Percentiles rank a stretch among this genome's conserved stretches.
Evolutionary conservation across 768 basidiomycete genomes (phyloP).

Genomic region (Floccularia luteovirens): DNA sequence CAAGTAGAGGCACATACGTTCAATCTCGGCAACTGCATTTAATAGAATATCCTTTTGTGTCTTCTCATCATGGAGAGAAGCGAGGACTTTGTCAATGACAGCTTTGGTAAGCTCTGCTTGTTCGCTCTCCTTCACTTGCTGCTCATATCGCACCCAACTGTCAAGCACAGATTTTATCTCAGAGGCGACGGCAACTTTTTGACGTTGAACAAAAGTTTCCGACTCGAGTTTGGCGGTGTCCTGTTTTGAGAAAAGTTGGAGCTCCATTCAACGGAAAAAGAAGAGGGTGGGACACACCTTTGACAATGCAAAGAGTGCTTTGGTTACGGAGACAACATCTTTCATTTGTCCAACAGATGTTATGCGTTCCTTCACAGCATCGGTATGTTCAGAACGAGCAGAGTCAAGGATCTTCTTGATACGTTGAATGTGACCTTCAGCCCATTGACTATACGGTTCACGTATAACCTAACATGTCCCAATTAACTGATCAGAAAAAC

Average conservation of each 20-base stretch:
- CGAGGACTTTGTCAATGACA: constrained; percentile 85
- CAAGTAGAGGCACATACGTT: constrained; percentile 57
- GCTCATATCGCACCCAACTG: constrained; percentile 97
- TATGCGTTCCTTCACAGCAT: constrained; percentile 91
- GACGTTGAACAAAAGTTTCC: constrained; percentile 83
- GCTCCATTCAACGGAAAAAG: background rate
- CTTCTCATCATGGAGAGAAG: constrained; percentile 80
- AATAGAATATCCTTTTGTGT: constrained; percentile 77
- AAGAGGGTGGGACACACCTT: constrained; percentile 45
- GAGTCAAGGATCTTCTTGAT: constrained; percentile 76
- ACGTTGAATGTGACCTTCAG: constrained; percentile 77
- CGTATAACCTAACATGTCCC: constrained; percentile 48
- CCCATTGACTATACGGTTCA: constrained; percentile 91
- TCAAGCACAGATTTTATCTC: constrained; percentile 95
- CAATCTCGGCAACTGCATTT: constrained; percentile 81
- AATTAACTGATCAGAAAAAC: constrained; percentile 5
- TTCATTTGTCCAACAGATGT: constrained; percentile 88
- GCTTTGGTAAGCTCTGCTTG: constrained; percentile 85
- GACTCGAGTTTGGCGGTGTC: constrained; percentile 90
- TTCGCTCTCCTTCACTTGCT: constrained; percentile 93
- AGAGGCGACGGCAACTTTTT: constrained; percentile 77
- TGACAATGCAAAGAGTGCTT: constrained; percentile 86
- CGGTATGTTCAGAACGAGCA: constrained; percentile 85
- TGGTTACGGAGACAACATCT: constrained; percentile 88
- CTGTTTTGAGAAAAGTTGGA: constrained; percentile 27